A percentile compares a stretch with the other conserved stretches of the same genome.
phyloP scores from a whole-genome alignment of 2,329 filamentous ascomycete species.

The Botrytis pseudocinerea region DNA sequence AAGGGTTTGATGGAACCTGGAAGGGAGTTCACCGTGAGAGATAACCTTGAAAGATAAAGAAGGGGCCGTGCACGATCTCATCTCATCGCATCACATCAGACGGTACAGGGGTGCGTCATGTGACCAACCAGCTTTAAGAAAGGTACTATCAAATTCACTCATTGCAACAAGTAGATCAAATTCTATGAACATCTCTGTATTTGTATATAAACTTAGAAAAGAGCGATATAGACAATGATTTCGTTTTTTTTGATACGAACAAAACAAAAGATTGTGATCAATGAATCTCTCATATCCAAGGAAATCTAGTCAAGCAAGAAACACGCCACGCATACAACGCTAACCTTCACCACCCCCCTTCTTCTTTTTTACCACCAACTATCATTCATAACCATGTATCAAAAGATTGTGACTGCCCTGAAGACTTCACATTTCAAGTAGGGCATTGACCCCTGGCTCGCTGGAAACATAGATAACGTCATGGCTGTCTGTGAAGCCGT shows the following conservation, averaged over 20 bases:
- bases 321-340: not conserved
- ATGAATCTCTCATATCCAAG: slow-evolving; percentile 6
- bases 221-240: not conserved
- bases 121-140: not conserved
- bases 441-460: slow-evolving; percentile 79
- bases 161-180: not conserved
- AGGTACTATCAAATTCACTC: not conserved
- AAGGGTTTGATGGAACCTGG: not conserved
- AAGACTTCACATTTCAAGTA: slow-evolving; percentile 50
- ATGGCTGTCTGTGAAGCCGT: slow-evolving; percentile 90
- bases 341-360: not conserved
- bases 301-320: slow-evolving; percentile 7
- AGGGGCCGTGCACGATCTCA: slow-evolving; percentile 1
- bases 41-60: slow-evolving; percentile 6
- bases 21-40: not conserved
- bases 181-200: not conserved
- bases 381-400: not conserved
- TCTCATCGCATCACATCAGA: not conserved
- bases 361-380: not conserved
- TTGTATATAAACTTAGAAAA: slow-evolving; percentile 1
- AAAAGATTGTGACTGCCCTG: not conserved
- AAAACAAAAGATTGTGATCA: not conserved
- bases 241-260: not conserved
- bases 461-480: slow-evolving; percentile 94
- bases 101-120: not conserved